Percentiles rank a stretch among this genome's conserved stretches.
Evolutionary conservation across 305 asterid species (phyloP).

Genomic region (Solanum hybrid): DNA sequence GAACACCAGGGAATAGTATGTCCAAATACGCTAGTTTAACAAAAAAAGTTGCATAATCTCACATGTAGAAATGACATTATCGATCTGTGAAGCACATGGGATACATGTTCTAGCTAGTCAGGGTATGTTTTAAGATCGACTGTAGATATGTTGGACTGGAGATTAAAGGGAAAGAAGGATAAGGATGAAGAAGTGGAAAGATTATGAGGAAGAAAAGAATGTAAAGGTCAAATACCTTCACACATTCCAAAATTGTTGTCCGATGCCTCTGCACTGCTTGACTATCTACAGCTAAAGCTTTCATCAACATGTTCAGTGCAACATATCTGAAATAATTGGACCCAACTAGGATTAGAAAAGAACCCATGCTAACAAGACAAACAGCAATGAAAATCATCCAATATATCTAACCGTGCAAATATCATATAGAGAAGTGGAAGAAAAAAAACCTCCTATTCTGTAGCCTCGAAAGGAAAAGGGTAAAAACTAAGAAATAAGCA

Average conservation of each 20-base stretch:
- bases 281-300: slow-evolving; percentile 77
- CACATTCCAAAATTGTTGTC: slow-evolving; percentile 86
- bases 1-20: neutral
- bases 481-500: neutral
- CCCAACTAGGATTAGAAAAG: slow-evolving; percentile 13
- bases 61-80: neutral
- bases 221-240: slow-evolving; percentile 49
- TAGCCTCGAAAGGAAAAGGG: neutral
- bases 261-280: slow-evolving; percentile 99
- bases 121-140: neutral
- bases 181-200: neutral
- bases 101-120: neutral
- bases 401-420: neutral
- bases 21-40: neutral
- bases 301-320: slow-evolving; percentile 96
- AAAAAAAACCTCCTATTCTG: neutral
- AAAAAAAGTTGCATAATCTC: neutral
- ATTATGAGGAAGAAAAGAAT: neutral
- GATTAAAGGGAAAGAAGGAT: neutral
- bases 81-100: neutral
- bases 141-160: neutral
- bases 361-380: slow-evolving; percentile 9
- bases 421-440: neutral
- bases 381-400: slow-evolving; percentile 1
- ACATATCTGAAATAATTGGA: slow-evolving; percentile 65